Conservation (phyloP, 1,284 basidiomycete species). For the Pseudozyma sp. region DNA sequence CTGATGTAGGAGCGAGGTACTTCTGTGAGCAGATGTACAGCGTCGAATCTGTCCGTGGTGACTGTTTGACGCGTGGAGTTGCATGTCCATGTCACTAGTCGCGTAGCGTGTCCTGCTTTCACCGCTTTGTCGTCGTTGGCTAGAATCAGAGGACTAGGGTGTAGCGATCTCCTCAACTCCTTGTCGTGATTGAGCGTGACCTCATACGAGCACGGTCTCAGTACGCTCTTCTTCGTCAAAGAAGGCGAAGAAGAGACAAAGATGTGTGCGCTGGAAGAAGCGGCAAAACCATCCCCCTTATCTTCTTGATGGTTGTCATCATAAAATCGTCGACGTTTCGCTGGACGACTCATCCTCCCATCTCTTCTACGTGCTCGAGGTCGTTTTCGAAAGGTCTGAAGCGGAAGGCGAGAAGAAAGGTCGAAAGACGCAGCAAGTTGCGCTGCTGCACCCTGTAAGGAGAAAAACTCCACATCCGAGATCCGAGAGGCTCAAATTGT, state of each 20-base stretch:
- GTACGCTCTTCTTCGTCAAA: neutral
- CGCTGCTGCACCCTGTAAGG: conserved; percentile 1
- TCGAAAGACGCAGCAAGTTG: neutral
- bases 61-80: conserved; percentile 1
- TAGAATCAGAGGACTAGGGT: too few relatives aligned
- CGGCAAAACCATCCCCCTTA: neutral
- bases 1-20: neutral
- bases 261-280: conserved; percentile 6
- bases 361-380: neutral
- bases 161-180: conserved; percentile 12
- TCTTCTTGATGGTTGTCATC: neutral
- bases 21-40: conserved; percentile 23
- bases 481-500: conserved; percentile 11
- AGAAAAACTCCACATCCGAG: conserved; percentile 39
- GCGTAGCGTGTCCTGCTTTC: too few relatives aligned
- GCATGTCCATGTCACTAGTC: conserved; percentile 29
- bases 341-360: conserved; percentile 10
- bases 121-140: too few relatives aligned
- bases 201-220: conserved; percentile 26
- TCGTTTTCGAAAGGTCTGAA: neutral
- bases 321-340: conserved; percentile 14
- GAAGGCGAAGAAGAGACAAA: conserved; percentile 6
- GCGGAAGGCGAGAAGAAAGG: neutral
- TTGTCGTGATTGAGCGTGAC: conserved; percentile 23
- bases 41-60: conserved; percentile 32